Evolutionary conservation across 176 grass and related monocot species (phyloP).

Genomic region (Stipa capillata): DNA sequence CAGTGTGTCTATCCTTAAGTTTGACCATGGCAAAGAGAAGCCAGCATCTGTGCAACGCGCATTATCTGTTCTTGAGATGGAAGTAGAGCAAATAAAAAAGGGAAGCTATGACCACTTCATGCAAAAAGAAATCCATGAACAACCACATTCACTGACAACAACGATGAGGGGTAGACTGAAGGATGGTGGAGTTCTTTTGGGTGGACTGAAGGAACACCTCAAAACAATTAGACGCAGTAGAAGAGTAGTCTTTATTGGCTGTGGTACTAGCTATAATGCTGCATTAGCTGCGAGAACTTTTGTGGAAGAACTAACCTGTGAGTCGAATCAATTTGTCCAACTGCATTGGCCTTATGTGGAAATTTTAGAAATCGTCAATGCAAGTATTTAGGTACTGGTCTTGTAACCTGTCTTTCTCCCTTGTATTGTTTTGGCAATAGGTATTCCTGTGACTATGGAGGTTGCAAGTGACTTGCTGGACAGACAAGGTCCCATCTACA

Average conservation of each 20-base stretch:
- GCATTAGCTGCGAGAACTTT: constrained; percentile 81
- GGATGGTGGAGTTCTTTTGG: constrained; percentile 70
- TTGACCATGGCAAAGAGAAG: constrained; percentile 76
- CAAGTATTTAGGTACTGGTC: neutral
- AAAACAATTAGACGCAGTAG: constrained; percentile 81
- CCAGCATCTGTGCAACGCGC: constrained; percentile 83
- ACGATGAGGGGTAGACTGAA: constrained; percentile 96
- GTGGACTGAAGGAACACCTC: constrained; percentile 80
- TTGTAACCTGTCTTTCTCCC: neutral
- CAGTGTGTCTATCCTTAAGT: constrained; percentile 79
- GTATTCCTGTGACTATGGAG: constrained; percentile 91
- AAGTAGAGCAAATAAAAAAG: constrained; percentile 98
- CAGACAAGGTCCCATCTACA: constrained; percentile 77
- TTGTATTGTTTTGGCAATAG: constrained; percentile 3
- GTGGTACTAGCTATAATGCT: constrained; percentile 93
- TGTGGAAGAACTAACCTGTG: constrained; percentile 85
- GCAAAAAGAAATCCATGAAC: constrained; percentile 98
- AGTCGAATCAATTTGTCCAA: neutral
- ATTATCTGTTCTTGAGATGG: constrained; percentile 95
- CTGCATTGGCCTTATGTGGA: neutral
- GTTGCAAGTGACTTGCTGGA: constrained; percentile 87
- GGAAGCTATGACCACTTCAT: constrained; percentile 91
- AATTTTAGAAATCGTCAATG: neutral
- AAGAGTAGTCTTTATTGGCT: constrained; percentile 84
- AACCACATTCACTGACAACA: constrained; percentile 77